Conservation (phyloP, 192 early-diverging fungal genomes). For the Paraglomus occultum region DNA sequence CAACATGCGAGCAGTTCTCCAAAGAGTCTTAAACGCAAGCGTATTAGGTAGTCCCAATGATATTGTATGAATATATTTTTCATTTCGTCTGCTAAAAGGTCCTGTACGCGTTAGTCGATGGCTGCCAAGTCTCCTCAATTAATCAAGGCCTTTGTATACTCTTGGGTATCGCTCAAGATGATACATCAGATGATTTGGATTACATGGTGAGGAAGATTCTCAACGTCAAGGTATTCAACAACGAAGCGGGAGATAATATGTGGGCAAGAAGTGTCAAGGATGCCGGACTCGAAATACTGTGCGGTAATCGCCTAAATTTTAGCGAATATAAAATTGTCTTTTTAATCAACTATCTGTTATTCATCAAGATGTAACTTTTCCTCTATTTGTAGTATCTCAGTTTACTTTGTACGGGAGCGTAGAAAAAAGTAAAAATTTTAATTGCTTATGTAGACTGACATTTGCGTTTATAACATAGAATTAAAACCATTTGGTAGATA, state of each 20-base stretch:
- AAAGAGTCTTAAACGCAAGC: conserved; percentile 44
- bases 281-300: conserved; percentile 69
- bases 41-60: conserved; percentile 34
- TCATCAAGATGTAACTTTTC: conserved; percentile 5
- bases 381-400: conserved; percentile 89
- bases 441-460: too few relatives aligned
- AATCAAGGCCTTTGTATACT: conserved; percentile 75
- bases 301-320: conserved; percentile 63
- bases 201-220: conserved; percentile 86
- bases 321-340: not conserved
- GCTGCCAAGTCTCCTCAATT: conserved; percentile 74
- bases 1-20: conserved; percentile 34
- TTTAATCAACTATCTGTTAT: too few relatives aligned
- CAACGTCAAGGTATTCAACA: conserved; percentile 75
- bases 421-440: conserved; percentile 60
- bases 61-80: not conserved
- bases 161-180: conserved; percentile 66
- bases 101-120: conserved; percentile 55
- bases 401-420: conserved; percentile 89
- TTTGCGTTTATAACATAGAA: not conserved
- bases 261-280: conserved; percentile 85
- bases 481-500: conserved; percentile 45
- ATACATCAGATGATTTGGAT: conserved; percentile 74
- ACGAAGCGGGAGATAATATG: conserved; percentile 53
- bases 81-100: not conserved